These are phyloP conservation scores for Pseudogymnoascus verrucosus DNA, from an alignment of 2,329 filamentous ascomycete species.

Conservation along the genomic window DNA sequence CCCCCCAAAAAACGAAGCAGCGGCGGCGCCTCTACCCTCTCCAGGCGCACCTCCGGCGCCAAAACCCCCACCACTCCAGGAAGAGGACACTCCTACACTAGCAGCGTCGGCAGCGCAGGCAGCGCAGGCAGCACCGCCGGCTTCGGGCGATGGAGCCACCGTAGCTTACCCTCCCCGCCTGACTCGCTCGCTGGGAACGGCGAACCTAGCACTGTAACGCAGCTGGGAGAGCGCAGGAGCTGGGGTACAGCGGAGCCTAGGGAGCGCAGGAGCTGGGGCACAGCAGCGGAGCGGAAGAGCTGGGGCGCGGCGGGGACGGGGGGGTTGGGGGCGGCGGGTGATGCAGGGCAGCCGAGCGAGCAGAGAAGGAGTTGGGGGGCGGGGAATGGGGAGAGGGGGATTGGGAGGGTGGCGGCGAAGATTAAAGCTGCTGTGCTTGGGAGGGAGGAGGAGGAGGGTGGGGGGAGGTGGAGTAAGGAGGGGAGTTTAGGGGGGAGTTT, in stretches of 20 bases:
- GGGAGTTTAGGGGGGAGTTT: no score
- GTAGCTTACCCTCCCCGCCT: background rate
- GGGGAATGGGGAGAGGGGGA: no score
- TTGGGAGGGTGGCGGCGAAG: no score
- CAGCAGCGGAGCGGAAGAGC: background rate
- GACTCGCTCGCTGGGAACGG: background rate
- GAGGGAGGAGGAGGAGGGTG: no score
- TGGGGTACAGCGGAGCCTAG: background rate
- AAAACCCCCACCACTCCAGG: background rate
- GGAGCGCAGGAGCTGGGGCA: background rate
- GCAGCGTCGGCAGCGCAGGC: background rate
- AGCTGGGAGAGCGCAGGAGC: background rate
- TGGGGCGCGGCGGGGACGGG: background rate
- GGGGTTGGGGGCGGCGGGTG: no score
- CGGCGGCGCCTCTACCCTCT: background rate
- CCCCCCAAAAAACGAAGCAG: background rate
- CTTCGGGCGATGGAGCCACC: background rate
- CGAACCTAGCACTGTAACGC: background rate
- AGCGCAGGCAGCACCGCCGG: background rate
- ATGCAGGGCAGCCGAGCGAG: no score
- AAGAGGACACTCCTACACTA: background rate
- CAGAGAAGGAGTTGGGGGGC: no score
- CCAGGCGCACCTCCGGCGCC: background rate
- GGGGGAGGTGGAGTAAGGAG: no score
- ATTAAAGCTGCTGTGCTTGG: no score